Evolutionary conservation across 306 rosid genomes (phyloP).

Genomic region (Malus orientalis): DNA sequence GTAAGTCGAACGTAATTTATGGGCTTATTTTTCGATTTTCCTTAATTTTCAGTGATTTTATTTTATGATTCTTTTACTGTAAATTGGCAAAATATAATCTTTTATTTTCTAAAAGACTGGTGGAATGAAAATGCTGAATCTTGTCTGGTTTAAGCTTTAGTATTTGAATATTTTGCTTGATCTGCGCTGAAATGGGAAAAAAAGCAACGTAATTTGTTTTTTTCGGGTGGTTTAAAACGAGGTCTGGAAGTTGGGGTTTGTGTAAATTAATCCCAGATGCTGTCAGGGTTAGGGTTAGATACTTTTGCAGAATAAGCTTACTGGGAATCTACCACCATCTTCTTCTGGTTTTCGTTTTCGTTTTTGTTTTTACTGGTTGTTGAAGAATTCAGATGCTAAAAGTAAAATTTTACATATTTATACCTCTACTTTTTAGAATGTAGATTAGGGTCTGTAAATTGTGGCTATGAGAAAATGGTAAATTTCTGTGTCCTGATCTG

Average conservation of each 20-base stretch:
- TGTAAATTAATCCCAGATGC: neutral
- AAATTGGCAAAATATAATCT: conserved; percentile 10
- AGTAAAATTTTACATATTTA: neutral
- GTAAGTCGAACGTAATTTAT: conserved; percentile 29
- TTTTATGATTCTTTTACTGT: conserved; percentile 5
- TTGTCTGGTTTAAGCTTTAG: neutral
- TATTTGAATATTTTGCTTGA: neutral
- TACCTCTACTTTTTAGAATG: neutral
- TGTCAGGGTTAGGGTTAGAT: neutral
- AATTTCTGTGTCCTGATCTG: neutral
- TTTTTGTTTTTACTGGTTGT: neutral
- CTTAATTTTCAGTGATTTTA: conserved; percentile 2
- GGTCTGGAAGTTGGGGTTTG: conserved; percentile 14
- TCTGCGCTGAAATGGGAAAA: neutral
- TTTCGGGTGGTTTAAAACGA: neutral
- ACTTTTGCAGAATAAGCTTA: conserved; percentile 2
- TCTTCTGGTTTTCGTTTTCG: too few relatives aligned
- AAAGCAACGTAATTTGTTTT: neutral
- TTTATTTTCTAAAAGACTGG: neutral
- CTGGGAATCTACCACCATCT: neutral
- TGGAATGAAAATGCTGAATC: conserved; percentile 9
- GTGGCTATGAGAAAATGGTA: neutral
- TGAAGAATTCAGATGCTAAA: neutral
- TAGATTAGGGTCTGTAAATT: neutral
- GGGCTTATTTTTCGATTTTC: conserved; percentile 13